Percentiles rank a stretch among this genome's conserved stretches.
phyloP scores from a whole-genome alignment of 805 yeast genomes.

The Metschnikowia picachoensis region DNA sequence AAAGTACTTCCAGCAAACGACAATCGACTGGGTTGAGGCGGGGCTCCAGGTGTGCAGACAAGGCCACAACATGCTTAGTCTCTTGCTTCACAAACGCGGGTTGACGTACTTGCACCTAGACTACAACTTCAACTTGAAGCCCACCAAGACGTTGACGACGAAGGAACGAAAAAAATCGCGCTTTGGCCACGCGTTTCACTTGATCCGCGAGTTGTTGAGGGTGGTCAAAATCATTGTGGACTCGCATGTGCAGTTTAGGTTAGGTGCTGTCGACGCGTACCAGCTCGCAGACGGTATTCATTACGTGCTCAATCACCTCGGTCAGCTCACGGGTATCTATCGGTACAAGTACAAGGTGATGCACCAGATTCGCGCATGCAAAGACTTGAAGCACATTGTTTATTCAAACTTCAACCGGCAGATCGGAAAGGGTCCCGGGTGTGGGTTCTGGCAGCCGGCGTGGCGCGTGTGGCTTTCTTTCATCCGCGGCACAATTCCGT shows the following conservation, averaged over 20 bases:
- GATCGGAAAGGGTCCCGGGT: constrained; percentile 98
- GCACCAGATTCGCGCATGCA: constrained; percentile 97
- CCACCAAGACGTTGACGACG: constrained; percentile 93
- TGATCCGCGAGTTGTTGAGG: constrained; percentile 83
- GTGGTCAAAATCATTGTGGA: constrained; percentile 86
- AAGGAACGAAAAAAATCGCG: constrained; percentile 94
- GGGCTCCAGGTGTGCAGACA: constrained; percentile 91
- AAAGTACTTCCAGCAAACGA: constrained; percentile 84
- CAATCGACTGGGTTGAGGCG: constrained; percentile 98
- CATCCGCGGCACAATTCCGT: constrained; percentile 85
- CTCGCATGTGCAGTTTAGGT: constrained; percentile 84
- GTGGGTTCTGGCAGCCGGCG: constrained; percentile 99
- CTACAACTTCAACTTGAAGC: constrained; percentile 92
- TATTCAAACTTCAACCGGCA: constrained; percentile 76
- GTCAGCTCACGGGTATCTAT: constrained; percentile 94
- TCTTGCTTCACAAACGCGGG: constrained; percentile 86
- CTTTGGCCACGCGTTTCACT: constrained; percentile 93
- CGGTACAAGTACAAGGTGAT: constrained; percentile 95
- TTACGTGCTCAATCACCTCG: constrained; percentile 87
- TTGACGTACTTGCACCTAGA: constrained; percentile 90
- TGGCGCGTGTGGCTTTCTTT: constrained; percentile 97
- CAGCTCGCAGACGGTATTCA: constrained; percentile 94
- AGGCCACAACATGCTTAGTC: constrained; percentile 89
- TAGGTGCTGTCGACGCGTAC: constrained; percentile 88
- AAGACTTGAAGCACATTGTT: constrained; percentile 89